Evolutionary conservation across 2,329 filamentous ascomycete genomes (phyloP).

Genomic region (Paraphaeosphaeria sporulosa): DNA sequence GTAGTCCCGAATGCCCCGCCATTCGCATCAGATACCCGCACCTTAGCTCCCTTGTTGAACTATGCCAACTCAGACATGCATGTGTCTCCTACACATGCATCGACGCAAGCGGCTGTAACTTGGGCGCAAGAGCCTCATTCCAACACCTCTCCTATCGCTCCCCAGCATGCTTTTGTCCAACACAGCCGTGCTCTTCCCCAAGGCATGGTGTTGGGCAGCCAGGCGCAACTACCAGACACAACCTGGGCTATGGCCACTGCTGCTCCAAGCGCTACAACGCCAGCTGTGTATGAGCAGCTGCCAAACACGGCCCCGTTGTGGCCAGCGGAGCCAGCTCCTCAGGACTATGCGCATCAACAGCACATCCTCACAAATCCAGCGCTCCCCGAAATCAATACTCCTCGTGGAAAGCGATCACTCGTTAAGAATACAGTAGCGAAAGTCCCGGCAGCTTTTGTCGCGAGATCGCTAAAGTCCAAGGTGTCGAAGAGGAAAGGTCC

Average conservation of each 20-base stretch:
- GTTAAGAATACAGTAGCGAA: constrained; percentile 38
- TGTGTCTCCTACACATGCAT: constrained; percentile 22
- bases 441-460: constrained; percentile 44
- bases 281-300: constrained; percentile 18
- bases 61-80: constrained; percentile 24
- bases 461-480: constrained; percentile 43
- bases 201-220: constrained; percentile 18
- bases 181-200: constrained; percentile 22
- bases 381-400: constrained; percentile 9
- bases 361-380: constrained; percentile 20
- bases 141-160: constrained; percentile 19
- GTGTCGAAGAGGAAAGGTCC: constrained; percentile 42
- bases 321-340: constrained; percentile 21
- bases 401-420: constrained; percentile 15
- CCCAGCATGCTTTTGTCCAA: constrained; percentile 27
- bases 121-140: constrained; percentile 24
- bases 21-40: constrained; percentile 29
- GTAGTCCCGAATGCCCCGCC: constrained; percentile 31
- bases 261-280: not conserved
- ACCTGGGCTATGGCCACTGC: constrained; percentile 15
- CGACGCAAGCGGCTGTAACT: constrained; percentile 25
- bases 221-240: constrained; percentile 6
- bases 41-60: constrained; percentile 31
- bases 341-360: constrained; percentile 25
- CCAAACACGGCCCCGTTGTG: constrained; percentile 30